These are phyloP conservation scores for Boletus pseudo-olivaceus DNA, from an alignment of 768 basidiomycete species.

Conservation along the genomic window DNA sequence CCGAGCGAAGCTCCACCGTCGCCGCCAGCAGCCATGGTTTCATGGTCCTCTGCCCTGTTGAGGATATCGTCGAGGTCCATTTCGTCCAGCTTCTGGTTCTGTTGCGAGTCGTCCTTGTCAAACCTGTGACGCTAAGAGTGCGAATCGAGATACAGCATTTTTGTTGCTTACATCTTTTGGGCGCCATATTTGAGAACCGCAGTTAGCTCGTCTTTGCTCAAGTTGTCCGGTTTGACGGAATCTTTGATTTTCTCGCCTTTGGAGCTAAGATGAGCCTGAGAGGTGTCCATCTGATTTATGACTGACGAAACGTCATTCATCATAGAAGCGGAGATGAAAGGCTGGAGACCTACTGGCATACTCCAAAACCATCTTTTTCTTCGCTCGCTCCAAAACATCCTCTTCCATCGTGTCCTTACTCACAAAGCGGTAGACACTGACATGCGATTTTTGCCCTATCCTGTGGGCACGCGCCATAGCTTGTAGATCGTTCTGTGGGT, in stretches of 20 bases:
- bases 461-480: conserved; percentile 99
- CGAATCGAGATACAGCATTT: conserved; percentile 1
- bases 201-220: conserved; percentile 94
- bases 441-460: conserved; percentile 98
- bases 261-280: conserved; percentile 90
- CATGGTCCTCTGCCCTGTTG: conserved; percentile 94
- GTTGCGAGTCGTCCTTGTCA: conserved; percentile 92
- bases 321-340: conserved; percentile 14
- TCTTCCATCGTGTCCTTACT: conserved; percentile 99
- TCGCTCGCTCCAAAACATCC: conserved; percentile 95
- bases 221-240: conserved; percentile 69
- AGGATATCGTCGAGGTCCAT: conserved; percentile 99
- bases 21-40: conserved; percentile 79
- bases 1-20: conserved; percentile 93
- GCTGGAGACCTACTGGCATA: conserved; percentile 82
- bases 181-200: conserved; percentile 99
- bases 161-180: conserved; percentile 78
- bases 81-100: conserved; percentile 94
- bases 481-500: conserved; percentile 97
- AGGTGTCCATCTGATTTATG: conserved; percentile 99
- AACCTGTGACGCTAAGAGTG: conserved; percentile 54
- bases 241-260: conserved; percentile 67
- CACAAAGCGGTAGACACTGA: conserved; percentile 97
- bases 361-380: conserved; percentile 99
- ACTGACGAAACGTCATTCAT: conserved; percentile 47